These are phyloP conservation scores for Zygnema circumcarinatum DNA, from an alignment of 139 green algal species.

Conservation along the genomic window DNA sequence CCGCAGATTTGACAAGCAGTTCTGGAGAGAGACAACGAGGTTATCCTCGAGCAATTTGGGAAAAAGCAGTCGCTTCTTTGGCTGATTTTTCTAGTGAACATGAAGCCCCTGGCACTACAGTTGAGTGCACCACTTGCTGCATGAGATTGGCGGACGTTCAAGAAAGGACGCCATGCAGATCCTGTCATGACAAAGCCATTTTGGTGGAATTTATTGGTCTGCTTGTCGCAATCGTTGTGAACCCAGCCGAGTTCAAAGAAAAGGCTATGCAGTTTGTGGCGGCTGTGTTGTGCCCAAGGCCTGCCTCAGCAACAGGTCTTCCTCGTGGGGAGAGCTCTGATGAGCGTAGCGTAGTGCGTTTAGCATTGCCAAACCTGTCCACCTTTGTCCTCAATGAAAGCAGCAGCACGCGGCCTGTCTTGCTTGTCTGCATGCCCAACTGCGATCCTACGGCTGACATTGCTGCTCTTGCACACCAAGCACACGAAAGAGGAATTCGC, in stretches of 20 bases:
- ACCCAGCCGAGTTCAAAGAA: neutral
- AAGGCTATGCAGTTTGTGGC: neutral
- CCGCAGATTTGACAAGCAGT: neutral
- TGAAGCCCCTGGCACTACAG: neutral
- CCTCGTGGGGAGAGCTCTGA: neutral
- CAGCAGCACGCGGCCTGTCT: neutral
- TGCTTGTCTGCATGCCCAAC: constrained; percentile 30
- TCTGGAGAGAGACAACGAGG: neutral
- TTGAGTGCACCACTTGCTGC: neutral
- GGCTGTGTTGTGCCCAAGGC: neutral
- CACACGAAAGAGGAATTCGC: neutral
- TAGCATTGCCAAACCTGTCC: neutral
- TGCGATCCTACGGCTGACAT: constrained; percentile 19
- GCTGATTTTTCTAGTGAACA: neutral
- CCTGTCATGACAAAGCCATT: neutral
- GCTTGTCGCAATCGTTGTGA: neutral
- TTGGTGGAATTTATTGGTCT: neutral
- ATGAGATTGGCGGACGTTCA: too few relatives aligned
- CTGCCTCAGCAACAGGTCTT: too few relatives aligned
- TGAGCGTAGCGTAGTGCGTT: neutral
- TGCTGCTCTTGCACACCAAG: neutral
- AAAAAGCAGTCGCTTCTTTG: neutral
- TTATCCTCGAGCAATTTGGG: neutral
- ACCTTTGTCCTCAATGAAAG: neutral
- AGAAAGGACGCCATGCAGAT: too few relatives aligned